Evolutionary conservation across 192 early-diverging fungal genomes (phyloP), one percentile per base, ranked within the genome.

Genomic region (Coemansia biformis): DNA sequence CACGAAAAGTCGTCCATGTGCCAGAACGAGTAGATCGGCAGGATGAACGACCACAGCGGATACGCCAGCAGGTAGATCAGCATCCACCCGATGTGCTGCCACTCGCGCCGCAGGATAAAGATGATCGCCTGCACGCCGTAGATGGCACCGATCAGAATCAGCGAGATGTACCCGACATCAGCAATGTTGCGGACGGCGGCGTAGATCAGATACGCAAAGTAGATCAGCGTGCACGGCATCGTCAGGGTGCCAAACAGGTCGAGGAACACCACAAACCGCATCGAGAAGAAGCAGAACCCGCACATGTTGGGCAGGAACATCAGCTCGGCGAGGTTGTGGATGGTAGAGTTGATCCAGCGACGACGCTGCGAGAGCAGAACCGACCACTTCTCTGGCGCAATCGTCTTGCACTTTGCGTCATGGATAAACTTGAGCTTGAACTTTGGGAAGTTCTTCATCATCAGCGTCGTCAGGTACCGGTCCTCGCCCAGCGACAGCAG

Each of bases 281-380:
- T 96, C 5, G 93, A 95, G 71, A 98, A 91, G 68, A 88, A 98
- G 76, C 90, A 95, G 74, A 92, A 91, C 4, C 93, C 93, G 51
- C 96, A 98, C 70, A 98, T 81, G 59, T 96, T 79, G 2, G 83
- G 77, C 18, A 96, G 51, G 48, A 85, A 81, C 46, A 94, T 59
- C 8, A 98, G 79, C 69, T 98, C 96, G 22, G 92, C 73, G 59
- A 96, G 61, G 57, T 98, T 98, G 68, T 98, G 96, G 15, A 98
- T 84, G 0, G 96, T 98, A 12, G 93, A 96, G 78, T 98, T 98
- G 77, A 98, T 98, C 96, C 96, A 98, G 13, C 96, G 87, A 59
- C 96, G 88, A 17, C 96, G 81, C 75, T 98, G 96, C 9, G 93
- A 96, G 6, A 95, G 57, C 37, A 98, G 69, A 10, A 98, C 78